A percentile compares a stretch with the other conserved stretches of the same genome.
These are phyloP conservation scores for Gossypium turneri DNA, from an alignment of 345 rosid species.

Conservation along the genomic window DNA sequence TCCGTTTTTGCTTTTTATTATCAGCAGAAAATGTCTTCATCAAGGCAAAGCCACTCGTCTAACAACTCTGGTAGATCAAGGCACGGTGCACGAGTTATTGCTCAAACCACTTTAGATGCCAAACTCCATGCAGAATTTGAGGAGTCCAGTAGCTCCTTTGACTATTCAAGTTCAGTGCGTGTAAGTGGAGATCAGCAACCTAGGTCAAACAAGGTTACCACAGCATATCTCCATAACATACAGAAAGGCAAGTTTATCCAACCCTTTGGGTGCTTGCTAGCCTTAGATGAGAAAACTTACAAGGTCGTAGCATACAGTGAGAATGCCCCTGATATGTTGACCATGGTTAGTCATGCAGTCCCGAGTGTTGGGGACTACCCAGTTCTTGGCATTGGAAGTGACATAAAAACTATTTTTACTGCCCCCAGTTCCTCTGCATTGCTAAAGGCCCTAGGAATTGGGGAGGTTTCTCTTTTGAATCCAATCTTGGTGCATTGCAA, in stretches of 20 bases:
- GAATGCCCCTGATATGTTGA: conserved; percentile 86
- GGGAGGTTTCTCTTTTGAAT: conserved; percentile 85
- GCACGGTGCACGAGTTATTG: conserved; percentile 40
- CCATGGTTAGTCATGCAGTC: conserved; percentile 86
- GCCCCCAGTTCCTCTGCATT: conserved; percentile 84
- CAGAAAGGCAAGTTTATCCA: conserved; percentile 94
- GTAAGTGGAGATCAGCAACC: conserved; percentile 51
- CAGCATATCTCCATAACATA: conserved; percentile 89
- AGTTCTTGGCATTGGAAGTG: conserved; percentile 71
- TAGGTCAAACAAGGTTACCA: conserved; percentile 75
- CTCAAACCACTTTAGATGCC: conserved; percentile 92
- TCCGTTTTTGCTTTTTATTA: background rate
- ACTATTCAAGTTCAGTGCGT: conserved; percentile 80
- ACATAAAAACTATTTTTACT: conserved; percentile 70
- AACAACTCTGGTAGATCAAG: conserved; percentile 67
- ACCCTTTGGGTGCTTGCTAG: conserved; percentile 95
- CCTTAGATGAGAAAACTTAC: conserved; percentile 81
- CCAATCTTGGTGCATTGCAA: conserved; percentile 94
- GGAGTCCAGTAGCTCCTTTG: conserved; percentile 85
- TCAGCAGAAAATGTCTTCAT: conserved; percentile 61
- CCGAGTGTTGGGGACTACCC: conserved; percentile 91
- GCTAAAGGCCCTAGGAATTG: conserved; percentile 81
- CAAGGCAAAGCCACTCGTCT: conserved; percentile 80
- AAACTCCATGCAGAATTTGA: conserved; percentile 88
- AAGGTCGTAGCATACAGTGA: conserved; percentile 89